A percentile compares a stretch with the other conserved stretches of the same genome.
These are phyloP conservation scores for Orychophragmus violaceus DNA, from an alignment of 345 rosid species.

Conservation along the genomic window DNA sequence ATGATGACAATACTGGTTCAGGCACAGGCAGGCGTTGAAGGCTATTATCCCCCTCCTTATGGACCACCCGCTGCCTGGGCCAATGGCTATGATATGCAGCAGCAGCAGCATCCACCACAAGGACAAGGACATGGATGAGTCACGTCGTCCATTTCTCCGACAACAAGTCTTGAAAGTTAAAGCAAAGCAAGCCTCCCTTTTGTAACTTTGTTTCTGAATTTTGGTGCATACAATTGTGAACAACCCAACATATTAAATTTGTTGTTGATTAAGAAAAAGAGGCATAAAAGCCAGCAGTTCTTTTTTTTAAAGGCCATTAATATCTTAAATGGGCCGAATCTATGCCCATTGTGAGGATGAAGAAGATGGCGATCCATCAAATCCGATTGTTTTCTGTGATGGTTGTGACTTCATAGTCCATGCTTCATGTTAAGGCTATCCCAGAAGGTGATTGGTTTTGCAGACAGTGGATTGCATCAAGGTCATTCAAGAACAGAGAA, in stretches of 20 bases:
- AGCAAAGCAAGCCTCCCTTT: constrained; percentile 5
- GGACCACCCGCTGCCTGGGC: constrained; percentile 58
- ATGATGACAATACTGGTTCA: constrained; percentile 25
- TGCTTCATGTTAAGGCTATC: no score
- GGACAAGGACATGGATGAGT: constrained; percentile 62
- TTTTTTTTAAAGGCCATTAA: no score
- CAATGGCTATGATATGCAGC: constrained; percentile 61
- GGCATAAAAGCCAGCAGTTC: no score
- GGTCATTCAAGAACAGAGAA: no score
- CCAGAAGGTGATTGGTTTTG: no score
- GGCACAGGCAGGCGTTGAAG: constrained; percentile 58
- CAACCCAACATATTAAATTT: neutral
- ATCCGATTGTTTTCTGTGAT: no score
- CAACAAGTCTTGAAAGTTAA: neutral
- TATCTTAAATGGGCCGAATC: no score
- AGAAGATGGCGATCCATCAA: no score
- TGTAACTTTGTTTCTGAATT: neutral
- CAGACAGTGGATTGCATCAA: no score
- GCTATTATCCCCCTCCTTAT: constrained; percentile 52
- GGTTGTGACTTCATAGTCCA: no score
- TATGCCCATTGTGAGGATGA: no score
- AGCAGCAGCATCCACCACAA: constrained; percentile 28
- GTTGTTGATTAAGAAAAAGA: no score
- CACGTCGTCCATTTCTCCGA: neutral
- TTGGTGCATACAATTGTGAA: neutral